phyloP scores from a whole-genome alignment of 768 basidiomycete genomes.

The Lepiota brunneoincarnata region DNA sequence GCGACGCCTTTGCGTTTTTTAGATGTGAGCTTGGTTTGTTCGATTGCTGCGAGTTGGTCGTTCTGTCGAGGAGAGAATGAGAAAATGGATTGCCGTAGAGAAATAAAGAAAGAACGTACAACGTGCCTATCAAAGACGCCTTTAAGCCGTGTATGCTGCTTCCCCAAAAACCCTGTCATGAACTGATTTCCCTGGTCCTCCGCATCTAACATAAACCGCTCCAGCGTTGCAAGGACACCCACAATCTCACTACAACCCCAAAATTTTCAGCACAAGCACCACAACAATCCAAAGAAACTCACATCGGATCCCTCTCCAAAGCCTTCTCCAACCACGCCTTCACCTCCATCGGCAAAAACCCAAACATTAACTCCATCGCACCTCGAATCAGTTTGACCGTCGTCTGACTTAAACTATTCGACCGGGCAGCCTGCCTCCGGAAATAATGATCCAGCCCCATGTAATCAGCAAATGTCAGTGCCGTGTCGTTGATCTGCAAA shows the following conservation, averaged over 20 bases:
- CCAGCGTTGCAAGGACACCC: slow-evolving; percentile 76
- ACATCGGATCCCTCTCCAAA: slow-evolving; percentile 76
- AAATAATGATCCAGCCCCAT: slow-evolving; percentile 94
- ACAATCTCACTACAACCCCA: slow-evolving; percentile 66
- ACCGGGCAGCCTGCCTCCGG: slow-evolving; percentile 82
- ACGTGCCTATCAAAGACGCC: slow-evolving; percentile 75
- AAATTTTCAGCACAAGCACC: background rate
- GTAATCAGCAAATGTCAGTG: slow-evolving; percentile 93
- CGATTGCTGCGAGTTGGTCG: slow-evolving; percentile 85
- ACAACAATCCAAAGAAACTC: slow-evolving; percentile 15
- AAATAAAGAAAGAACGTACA: slow-evolving; percentile 38
- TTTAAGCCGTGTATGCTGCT: slow-evolving; percentile 77
- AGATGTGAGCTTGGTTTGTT: slow-evolving; percentile 85
- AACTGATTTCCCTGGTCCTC: slow-evolving; percentile 81
- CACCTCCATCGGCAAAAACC: slow-evolving; percentile 82
- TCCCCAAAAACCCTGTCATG: slow-evolving; percentile 68
- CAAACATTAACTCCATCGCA: slow-evolving; percentile 94
- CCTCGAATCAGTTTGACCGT: slow-evolving; percentile 81
- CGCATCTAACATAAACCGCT: slow-evolving; percentile 72
- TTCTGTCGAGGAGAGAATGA: slow-evolving; percentile 41
- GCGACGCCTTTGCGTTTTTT: slow-evolving; percentile 93
- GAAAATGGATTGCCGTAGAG: background rate
- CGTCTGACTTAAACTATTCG: slow-evolving; percentile 59
- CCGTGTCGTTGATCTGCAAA: slow-evolving; percentile 85
- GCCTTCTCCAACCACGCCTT: slow-evolving; percentile 84